Conservation (phyloP, 371 early-diverging fungal genomes). For the Mycotypha africana region DNA sequence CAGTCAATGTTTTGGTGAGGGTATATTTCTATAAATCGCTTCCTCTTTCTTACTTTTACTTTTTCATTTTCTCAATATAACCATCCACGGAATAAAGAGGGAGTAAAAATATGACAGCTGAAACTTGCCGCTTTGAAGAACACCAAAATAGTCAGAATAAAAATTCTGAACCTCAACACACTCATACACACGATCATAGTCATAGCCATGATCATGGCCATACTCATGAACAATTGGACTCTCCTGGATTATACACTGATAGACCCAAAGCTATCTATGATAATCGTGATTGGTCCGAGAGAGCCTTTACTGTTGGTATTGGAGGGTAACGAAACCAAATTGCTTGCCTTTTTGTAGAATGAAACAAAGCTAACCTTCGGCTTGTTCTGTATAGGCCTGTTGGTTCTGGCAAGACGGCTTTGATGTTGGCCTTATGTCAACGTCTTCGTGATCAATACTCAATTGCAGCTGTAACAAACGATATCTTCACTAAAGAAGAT, state of each 20-base stretch:
- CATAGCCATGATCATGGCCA: conserved; percentile 71
- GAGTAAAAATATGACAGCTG: no score
- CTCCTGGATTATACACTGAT: conserved; percentile 81
- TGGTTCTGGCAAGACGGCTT: conserved; percentile 93
- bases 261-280: conserved; percentile 66
- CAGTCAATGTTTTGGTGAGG: background rate
- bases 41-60: background rate
- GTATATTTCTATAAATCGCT: background rate
- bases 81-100: no score
- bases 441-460: conserved; percentile 71
- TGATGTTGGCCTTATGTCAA: conserved; percentile 88
- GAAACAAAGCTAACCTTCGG: no score
- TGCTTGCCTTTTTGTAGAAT: no score
- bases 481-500: conserved; percentile 87
- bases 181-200: conserved; percentile 29
- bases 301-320: conserved; percentile 93
- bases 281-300: conserved; percentile 83
- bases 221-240: conserved; percentile 85
- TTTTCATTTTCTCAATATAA: no score
- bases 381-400: conserved; percentile 84
- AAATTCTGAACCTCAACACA: conserved; percentile 26
- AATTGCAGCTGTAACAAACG: conserved; percentile 84
- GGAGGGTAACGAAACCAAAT: conserved; percentile 81
- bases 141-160: conserved; percentile 1
- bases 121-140: conserved; percentile 25